Conservation (phyloP, 192 early-diverging fungal genomes). For the Umbelopsis vinacea region DNA sequence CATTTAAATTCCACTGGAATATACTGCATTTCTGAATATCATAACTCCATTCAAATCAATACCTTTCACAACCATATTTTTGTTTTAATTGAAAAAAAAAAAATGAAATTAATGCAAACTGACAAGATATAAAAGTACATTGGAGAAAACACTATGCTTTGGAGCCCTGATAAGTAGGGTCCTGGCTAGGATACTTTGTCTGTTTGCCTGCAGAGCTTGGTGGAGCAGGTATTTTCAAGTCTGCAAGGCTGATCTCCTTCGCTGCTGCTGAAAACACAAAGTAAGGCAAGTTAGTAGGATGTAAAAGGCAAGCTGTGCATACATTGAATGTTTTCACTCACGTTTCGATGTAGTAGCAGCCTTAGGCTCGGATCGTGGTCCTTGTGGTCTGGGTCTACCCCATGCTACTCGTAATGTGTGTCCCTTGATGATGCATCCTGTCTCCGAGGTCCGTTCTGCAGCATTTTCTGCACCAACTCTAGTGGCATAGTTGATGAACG, state of each 20-base stretch:
- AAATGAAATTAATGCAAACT: background rate
- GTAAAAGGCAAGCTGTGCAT: background rate
- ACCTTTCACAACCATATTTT: background rate
- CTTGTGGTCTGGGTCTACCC: conserved; percentile 78
- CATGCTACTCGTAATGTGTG: conserved; percentile 78
- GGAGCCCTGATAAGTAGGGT: conserved; percentile 58
- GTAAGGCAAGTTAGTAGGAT: background rate
- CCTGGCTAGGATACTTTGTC: conserved; percentile 57
- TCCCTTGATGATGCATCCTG: conserved; percentile 75
- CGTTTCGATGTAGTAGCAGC: conserved; percentile 22
- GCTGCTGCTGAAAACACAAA: background rate
- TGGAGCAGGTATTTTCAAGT: conserved; percentile 20
- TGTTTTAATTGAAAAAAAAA: background rate
- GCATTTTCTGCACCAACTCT: conserved; percentile 88
- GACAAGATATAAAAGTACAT: conserved; percentile 3
- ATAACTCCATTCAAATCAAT: background rate
- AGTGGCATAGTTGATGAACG: conserved; percentile 89
- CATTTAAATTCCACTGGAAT: too few relatives aligned
- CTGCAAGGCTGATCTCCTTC: conserved; percentile 22
- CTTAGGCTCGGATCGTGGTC: conserved; percentile 62
- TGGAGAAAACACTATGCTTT: background rate
- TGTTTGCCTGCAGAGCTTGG: conserved; percentile 21
- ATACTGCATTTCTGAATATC: background rate
- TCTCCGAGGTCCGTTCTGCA: conserved; percentile 64
- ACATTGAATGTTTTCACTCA: background rate